Evolutionary conservation across 257 asterid species (phyloP), one percentile per base, ranked within the genome.

Genomic region (Linaria vulgaris): DNA sequence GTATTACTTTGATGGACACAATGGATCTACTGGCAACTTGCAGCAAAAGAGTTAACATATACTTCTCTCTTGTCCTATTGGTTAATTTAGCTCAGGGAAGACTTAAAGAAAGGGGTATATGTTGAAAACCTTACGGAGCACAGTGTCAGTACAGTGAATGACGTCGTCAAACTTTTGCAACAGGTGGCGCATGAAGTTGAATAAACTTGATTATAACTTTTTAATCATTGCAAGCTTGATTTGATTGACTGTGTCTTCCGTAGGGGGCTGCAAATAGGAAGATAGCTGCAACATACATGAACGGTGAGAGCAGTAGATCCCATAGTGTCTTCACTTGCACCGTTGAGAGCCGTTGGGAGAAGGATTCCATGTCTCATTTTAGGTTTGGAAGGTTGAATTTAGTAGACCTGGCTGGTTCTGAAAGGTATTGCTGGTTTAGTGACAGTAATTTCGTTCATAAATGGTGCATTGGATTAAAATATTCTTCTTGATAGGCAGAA

Each of bases 351-450:
- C 66, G 75, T 44, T 87, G 95, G 96, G 96, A 87, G 78, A 90
- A 82, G 63, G 96, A 90, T 56, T 83, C 91, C 21, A 83, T 82
- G 83, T 78, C 86, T 25, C 91, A 87, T 82, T 76, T 80, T 61
- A 77, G 96, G 72, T 90, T 87, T 77, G 95, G 88, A 67, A 90
- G 92, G 70, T 68, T 87, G 69, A 90, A 90, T 72, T 73, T 90
- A 68, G 97, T 87, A 44, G 97, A 90, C 74, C 78, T 87, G 61
- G 95, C 97, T 82, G 97, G 96, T 57, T 87, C 97, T 63, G 96
- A 90, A 73, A 87, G 97, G 95, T 90, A 78, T 66, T n/a, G 39
- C 3, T 44, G 27, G 41, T 71, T 59, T 49, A 41, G 27, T 12
- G 54, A 50, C 34, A 69, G 20, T 51, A 63, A 56, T 63, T 64